Evolutionary conservation across 345 rosid species (phyloP).

Genomic region (Anacardium occidentale): DNA sequence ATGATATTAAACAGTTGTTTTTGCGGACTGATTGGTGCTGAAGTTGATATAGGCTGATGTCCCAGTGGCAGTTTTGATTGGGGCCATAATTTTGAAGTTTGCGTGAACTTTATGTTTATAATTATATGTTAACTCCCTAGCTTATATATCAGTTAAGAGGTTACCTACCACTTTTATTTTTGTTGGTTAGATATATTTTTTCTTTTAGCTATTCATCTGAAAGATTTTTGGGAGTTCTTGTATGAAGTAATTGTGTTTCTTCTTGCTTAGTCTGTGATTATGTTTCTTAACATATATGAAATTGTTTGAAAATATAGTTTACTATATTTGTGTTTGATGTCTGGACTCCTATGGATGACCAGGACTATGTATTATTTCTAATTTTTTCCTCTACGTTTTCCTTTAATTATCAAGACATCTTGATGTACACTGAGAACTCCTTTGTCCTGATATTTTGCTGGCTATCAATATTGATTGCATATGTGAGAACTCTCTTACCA

Average conservation of each 20-base stretch:
- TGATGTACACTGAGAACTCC: background rate
- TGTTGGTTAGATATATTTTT: background rate
- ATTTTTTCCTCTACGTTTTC: background rate
- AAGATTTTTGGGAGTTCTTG: background rate
- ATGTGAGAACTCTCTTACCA: background rate
- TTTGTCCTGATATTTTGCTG: conserved; percentile 4
- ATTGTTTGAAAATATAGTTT: background rate
- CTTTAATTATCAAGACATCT: background rate
- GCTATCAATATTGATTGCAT: background rate
- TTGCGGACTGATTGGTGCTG: background rate
- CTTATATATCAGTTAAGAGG: background rate
- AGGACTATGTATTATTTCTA: no score
- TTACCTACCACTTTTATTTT: background rate
- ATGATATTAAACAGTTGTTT: background rate
- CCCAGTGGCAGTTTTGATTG: background rate
- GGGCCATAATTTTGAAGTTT: background rate
- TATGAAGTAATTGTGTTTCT: background rate
- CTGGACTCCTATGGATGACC: background rate
- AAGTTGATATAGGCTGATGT: background rate
- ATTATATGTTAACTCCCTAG: background rate
- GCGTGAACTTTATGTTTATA: background rate
- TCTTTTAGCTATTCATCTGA: background rate
- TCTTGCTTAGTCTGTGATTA: background rate
- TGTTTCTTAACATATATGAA: background rate
- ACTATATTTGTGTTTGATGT: background rate